Evolutionary conservation across 2,329 filamentous ascomycete genomes (phyloP).

Genomic region (Massarina eburnea): DNA sequence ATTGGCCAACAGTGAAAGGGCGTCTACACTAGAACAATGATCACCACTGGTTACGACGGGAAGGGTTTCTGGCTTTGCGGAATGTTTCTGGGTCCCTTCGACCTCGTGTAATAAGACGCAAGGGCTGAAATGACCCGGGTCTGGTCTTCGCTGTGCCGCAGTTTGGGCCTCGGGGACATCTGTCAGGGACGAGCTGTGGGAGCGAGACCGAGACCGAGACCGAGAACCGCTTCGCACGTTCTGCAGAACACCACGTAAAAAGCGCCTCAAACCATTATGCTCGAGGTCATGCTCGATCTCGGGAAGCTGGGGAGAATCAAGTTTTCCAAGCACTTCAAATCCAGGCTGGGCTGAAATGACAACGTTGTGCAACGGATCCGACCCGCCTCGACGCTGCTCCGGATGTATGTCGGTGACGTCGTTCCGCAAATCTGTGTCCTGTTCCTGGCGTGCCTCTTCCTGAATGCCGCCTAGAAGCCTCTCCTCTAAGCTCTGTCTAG

Average conservation of each 20-base stretch:
- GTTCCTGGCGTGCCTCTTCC: conserved; percentile 16
- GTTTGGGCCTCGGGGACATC: conserved; percentile 8
- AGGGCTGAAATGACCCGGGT: conserved; percentile 6
- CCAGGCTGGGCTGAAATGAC: conserved; percentile 12
- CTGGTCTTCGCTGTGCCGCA: conserved; percentile 6
- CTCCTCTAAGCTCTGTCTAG: conserved; percentile 22
- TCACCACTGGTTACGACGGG: conserved; percentile 1
- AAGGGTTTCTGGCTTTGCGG: not conserved
- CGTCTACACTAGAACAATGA: conserved; percentile 4
- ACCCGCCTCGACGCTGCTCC: conserved; percentile 5
- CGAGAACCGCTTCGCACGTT: conserved; percentile 24
- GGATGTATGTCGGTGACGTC: conserved; percentile 5
- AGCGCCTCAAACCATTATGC: conserved; percentile 16
- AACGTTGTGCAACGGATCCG: conserved; percentile 7
- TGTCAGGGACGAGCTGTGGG: conserved; percentile 16
- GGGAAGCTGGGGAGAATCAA: conserved; percentile 6
- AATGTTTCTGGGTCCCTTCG: not conserved
- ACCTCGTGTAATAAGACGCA: conserved; percentile 1
- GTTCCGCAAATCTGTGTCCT: conserved; percentile 3
- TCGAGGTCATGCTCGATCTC: conserved; percentile 9
- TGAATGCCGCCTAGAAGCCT: conserved; percentile 17
- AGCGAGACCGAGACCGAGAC: conserved; percentile 18
- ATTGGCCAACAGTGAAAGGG: not conserved
- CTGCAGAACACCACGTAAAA: conserved; percentile 26
- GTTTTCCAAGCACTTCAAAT: conserved; percentile 5